Percentiles rank a stretch among this genome's conserved stretches.
These are phyloP conservation scores for Agaricales sp. DNA, from an alignment of 1,284 basidiomycete species.

Conservation along the genomic window DNA sequence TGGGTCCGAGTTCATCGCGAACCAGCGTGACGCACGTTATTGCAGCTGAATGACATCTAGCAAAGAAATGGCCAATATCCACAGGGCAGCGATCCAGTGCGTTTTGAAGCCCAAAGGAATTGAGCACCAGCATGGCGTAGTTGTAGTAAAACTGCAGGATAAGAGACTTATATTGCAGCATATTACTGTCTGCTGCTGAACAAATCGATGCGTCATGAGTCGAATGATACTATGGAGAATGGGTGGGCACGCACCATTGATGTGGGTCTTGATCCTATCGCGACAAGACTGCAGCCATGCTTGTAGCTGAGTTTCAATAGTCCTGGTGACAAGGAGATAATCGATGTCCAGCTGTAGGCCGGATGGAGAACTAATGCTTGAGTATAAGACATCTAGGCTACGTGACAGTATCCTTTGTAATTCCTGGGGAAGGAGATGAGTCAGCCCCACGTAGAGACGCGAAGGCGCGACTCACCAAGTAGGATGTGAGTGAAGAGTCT, in stretches of 20 bases:
- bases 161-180: constrained; percentile 34
- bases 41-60: constrained; percentile 72
- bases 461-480: constrained; percentile 41
- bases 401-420: constrained; percentile 83
- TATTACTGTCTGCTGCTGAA: constrained; percentile 21
- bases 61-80: constrained; percentile 82
- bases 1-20: constrained; percentile 68
- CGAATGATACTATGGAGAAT: constrained; percentile 2
- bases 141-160: constrained; percentile 72
- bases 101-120: constrained; percentile 93
- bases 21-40: constrained; percentile 58
- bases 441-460: constrained; percentile 2
- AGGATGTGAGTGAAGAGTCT: constrained; percentile 60
- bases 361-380: constrained; percentile 70
- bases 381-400: constrained; percentile 85
- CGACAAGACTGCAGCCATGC: constrained; percentile 63
- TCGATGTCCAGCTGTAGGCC: constrained; percentile 85
- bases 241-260: constrained; percentile 11
- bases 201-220: no score
- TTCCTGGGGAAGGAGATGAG: constrained; percentile 48
- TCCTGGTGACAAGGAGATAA: constrained; percentile 75
- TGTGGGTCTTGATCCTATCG: constrained; percentile 13
- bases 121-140: constrained; percentile 80
- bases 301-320: constrained; percentile 73
- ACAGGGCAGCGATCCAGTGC: constrained; percentile 69